Base-by-base conservation (phyloP, 2,329 filamentous ascomycete genomes). In the Tolypocladium inflatum region DNA sequence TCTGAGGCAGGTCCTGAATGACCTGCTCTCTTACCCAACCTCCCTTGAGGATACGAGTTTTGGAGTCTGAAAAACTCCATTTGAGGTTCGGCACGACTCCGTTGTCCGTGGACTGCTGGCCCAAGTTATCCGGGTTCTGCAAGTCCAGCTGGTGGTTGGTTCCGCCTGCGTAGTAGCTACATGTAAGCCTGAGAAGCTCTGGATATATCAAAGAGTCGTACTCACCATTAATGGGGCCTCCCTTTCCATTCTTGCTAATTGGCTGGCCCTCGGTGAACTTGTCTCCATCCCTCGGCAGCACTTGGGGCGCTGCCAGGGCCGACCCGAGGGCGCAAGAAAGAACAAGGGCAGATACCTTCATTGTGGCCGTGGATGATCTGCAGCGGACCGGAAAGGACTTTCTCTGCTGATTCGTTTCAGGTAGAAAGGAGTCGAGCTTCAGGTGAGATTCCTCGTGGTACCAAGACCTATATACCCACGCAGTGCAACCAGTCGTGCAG, bases 61-160 rank as follows among this genome's bases (percentile, higher is more conserved):
- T 85, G 30, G 84, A 87, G 68, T 87, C 82, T 0, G 84, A 87
- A 71, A 89, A 88, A 56, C 82, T 81, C 86, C 85, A 83, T 67
- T 88, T 88, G 63, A 88, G 73, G 65, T 88, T 89, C 0, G 82
- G 81, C 0, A 89, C 85, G 13, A 79, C 73, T 19, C 86, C 86
- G 54, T 76, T 78, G 66, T 89, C 86, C 1, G 85, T 88, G 19
- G 76, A 73, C 63, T 87, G 80, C 53, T 76, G 76, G 17, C 82
- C 84, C 1, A 89, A 77, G 64, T 85, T 84, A 61, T 84, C 80
- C 0, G 85, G 85, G 63, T 88, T 87, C 61, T 84, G 77, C 2
- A 82, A 69, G 63, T 88, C 86, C 30, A 87, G 70, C 55, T 77
- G 72, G 54, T 78, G 74, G 66, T 89, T 85, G 26, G 85, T 88